These are phyloP conservation scores for Amorphotheca resinae DNA, from an alignment of 495 filamentous ascomycete genomes.

Conservation along the genomic window DNA sequence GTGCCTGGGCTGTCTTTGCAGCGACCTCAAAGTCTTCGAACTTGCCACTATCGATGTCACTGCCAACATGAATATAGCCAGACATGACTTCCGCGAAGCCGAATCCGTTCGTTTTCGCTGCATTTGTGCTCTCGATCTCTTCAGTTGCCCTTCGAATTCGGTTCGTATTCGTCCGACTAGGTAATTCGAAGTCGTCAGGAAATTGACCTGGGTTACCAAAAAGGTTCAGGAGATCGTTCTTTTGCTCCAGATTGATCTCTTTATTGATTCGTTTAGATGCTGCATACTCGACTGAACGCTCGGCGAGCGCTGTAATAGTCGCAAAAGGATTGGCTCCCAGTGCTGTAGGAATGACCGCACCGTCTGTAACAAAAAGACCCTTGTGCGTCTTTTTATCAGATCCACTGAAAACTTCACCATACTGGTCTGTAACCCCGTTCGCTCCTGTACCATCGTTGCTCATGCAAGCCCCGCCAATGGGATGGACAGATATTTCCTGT, in stretches of 20 bases:
- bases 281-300: constrained; percentile 44
- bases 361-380: constrained; percentile 52
- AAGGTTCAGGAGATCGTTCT: constrained; percentile 37
- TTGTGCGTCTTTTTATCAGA: constrained; percentile 34
- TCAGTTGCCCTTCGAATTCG: constrained; percentile 23
- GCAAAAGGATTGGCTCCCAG: constrained; percentile 58
- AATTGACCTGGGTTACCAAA: constrained; percentile 15
- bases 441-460: constrained; percentile 42
- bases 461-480: constrained; percentile 58
- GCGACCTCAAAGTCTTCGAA: constrained; percentile 42
- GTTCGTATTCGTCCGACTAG: constrained; percentile 23
- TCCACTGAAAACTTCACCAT: constrained; percentile 47
- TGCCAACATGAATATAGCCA: constrained; percentile 43
- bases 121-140: constrained; percentile 30
- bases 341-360: constrained; percentile 48
- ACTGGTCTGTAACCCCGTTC: constrained; percentile 50
- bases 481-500: constrained; percentile 52
- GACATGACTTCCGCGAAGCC: constrained; percentile 55
- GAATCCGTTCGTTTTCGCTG: constrained; percentile 33
- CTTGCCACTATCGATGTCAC: constrained; percentile 31
- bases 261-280: constrained; percentile 23
- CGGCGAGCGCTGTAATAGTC: constrained; percentile 55
- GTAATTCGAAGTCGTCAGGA: constrained; percentile 5
- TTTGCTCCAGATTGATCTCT: constrained; percentile 32
- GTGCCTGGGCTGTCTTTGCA: constrained; percentile 36